phyloP scores from a whole-genome alignment of 208 protist genomes.

The Trypanosoma cruzi region DNA sequence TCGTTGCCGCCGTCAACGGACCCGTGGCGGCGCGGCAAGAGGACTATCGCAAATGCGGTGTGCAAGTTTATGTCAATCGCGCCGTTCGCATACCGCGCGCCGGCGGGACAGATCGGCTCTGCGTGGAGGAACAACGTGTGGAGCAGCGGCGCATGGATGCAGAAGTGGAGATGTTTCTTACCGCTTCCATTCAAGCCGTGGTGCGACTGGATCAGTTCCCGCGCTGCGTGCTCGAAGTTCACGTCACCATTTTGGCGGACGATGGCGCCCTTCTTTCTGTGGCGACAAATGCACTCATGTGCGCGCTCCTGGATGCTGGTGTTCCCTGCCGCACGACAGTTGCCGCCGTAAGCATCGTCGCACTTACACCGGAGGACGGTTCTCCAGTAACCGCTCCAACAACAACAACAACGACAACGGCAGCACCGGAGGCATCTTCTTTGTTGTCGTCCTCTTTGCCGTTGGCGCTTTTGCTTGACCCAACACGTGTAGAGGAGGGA shows the following conservation, averaged over 20 bases:
- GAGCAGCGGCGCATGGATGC: conserved; percentile 39
- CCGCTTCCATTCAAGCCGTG: conserved; percentile 43
- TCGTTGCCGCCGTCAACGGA: conserved; percentile 69
- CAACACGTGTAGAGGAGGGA: conserved; percentile 60
- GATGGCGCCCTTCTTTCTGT: conserved; percentile 75
- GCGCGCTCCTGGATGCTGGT: conserved; percentile 83
- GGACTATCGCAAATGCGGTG: conserved; percentile 42
- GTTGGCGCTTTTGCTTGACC: conserved; percentile 52
- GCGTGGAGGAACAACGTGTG: conserved; percentile 42
- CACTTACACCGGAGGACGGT: conserved; percentile 15
- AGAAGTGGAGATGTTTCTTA: conserved; percentile 47
- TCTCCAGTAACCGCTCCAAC: neutral
- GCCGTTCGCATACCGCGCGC: conserved; percentile 26
- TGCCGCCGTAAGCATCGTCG: conserved; percentile 63
- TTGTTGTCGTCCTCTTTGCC: no score
- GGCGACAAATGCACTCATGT: conserved; percentile 82
- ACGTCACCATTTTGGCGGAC: conserved; percentile 68
- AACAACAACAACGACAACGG: neutral
- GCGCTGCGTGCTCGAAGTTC: conserved; percentile 56
- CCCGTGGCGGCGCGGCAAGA: conserved; percentile 57
- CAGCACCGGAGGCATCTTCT: neutral
- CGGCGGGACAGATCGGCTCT: conserved; percentile 54
- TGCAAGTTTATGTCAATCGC: conserved; percentile 35
- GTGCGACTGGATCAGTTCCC: conserved; percentile 65
- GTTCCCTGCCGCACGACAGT: conserved; percentile 83